Evolutionary conservation across 805 yeast genomes (phyloP).

Genomic region (Cyberlindnera veronae): DNA sequence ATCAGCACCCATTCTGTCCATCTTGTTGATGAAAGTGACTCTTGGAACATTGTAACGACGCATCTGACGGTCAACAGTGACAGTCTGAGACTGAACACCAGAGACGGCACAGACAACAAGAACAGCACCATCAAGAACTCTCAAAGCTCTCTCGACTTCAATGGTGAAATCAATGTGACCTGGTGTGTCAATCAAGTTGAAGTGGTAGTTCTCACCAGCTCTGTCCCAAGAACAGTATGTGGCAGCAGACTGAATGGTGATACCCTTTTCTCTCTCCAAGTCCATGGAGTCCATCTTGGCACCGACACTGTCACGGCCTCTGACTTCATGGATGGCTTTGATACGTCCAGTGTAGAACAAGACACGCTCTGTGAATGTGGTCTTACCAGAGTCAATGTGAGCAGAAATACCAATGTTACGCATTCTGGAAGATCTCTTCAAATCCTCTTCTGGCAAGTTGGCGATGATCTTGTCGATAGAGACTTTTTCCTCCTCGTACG

Average conservation of each 20-base stretch:
- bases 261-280: constrained; percentile 96
- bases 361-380: constrained; percentile 97
- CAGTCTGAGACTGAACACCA: constrained; percentile 98
- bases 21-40: constrained; percentile 92
- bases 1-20: constrained; percentile 99
- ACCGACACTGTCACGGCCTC: constrained; percentile 97
- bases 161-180: constrained; percentile 99
- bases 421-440: constrained; percentile 50
- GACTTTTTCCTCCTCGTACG: constrained; percentile 73
- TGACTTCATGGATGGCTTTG: constrained; percentile 92
- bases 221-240: constrained; percentile 97
- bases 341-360: constrained; percentile 95
- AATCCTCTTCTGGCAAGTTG: constrained; percentile 49
- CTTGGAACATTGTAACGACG: constrained; percentile 96
- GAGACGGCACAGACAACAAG: constrained; percentile 97
- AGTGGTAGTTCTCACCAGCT: constrained; percentile 65
- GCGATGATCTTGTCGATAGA: constrained; percentile 55
- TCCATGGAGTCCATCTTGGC: constrained; percentile 99
- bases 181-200: constrained; percentile 96
- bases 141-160: constrained; percentile 97
- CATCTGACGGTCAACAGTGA: constrained; percentile 99
- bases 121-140: constrained; percentile 98
- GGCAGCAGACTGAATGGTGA: constrained; percentile 98
- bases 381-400: constrained; percentile 96
- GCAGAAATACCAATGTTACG: constrained; percentile 98